Evolutionary conservation across 1,284 basidiomycete genomes (phyloP), one percentile per base, ranked within the genome.

Genomic region (Pseudozyma hubeiensis): DNA sequence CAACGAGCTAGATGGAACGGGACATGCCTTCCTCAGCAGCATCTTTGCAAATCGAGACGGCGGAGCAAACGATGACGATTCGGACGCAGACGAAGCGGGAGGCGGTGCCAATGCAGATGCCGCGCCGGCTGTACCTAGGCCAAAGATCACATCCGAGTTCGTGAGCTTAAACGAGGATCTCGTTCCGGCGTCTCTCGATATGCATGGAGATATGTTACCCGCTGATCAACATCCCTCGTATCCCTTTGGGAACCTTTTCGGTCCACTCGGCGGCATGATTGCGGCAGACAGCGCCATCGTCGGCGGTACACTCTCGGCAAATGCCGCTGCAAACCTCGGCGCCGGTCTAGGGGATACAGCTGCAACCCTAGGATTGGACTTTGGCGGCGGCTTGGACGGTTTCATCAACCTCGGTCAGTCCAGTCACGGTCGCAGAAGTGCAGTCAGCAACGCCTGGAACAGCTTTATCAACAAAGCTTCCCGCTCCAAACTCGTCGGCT

Each of bases 181-280:
- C n/a, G 60, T 81, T 2, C 79, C 79, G 1, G 67, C 68, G 11
- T 53, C 63, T 5, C 55, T 75, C n/a, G 79, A 81, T 37, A 63
- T 71, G 52, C 76, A 80, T 30, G 67, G 72, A 29, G 80, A 81
- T 41, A 77, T 77, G 58, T 50, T 81, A 33, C 80, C 80, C 10
- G 71, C 68, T 7, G 80, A 81, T 35, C 75, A 78, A 57, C 80
- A 81, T 53, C 64, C 80, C 8, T 77, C 75, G 11, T 81, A 80
- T 51, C 78, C 78, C 0, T 75, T 78, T 31, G 78, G 78, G 24
- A 78, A 79, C 30, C 72, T 75, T 8, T 75, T 73, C 31, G 74
- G 74, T 8, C 74, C 69, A 2, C 40, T 59, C 3, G 64, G 66
- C 5, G 71, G 65, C 1, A 43, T 43, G 50, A 64, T 74, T 30